Evolutionary conservation across 1,284 basidiomycete species (phyloP).

Genomic region (Ceratobasidium sp.): DNA sequence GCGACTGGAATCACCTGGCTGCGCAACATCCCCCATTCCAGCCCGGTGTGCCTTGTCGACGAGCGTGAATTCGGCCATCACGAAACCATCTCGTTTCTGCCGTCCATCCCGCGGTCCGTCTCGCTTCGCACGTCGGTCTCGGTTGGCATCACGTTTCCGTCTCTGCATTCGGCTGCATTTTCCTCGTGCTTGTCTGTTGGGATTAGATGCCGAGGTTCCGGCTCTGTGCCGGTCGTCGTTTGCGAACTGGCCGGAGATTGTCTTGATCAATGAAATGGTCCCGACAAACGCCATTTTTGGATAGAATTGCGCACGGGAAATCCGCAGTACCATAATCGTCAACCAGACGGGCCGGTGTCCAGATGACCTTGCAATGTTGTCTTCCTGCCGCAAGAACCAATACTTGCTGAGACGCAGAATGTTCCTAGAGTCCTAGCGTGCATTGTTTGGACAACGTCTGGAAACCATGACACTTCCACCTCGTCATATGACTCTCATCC

Average conservation of each 20-base stretch:
- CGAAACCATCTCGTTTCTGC: neutral
- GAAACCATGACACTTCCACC: neutral
- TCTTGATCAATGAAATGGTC: too few relatives aligned
- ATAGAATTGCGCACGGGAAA: too few relatives aligned
- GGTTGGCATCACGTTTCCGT: neutral
- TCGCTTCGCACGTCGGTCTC: conserved; percentile 3
- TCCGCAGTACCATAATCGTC: neutral
- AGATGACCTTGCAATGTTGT: neutral
- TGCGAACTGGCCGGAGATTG: too few relatives aligned
- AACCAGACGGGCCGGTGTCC: neutral
- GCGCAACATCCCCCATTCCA: neutral
- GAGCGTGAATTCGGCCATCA: neutral
- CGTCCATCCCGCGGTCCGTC: neutral
- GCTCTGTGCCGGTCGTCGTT: too few relatives aligned
- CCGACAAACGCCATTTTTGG: too few relatives aligned
- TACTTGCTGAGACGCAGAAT: neutral
- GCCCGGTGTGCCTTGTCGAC: neutral
- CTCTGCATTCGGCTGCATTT: neutral
- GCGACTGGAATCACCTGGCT: neutral
- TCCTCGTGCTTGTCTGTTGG: neutral
- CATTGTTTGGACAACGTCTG: neutral
- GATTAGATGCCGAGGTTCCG: too few relatives aligned
- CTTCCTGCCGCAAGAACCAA: neutral
- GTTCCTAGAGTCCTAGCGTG: neutral
- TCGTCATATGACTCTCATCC: too few relatives aligned